Evolutionary conservation across 2,329 filamentous ascomycete species (phyloP).

Genomic region (Aspergillus alliaceus): DNA sequence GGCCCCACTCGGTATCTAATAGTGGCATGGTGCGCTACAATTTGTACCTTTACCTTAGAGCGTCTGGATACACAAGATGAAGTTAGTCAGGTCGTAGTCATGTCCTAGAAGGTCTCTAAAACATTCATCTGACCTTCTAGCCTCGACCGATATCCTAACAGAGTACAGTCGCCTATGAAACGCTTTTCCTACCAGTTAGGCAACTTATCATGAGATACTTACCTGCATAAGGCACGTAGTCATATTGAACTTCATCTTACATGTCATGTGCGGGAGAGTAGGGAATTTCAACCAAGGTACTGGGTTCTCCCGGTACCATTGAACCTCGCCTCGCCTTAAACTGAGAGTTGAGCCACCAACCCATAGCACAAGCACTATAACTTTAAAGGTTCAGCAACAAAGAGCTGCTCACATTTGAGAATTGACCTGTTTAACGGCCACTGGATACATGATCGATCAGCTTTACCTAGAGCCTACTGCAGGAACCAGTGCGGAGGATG

Average conservation of each 20-base stretch:
- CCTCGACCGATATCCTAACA: not conserved
- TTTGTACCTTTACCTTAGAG: slow-evolving; percentile 7
- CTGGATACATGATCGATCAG: slow-evolving; percentile 19
- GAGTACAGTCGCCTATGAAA: not conserved
- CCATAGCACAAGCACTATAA: not conserved
- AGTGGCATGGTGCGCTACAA: slow-evolving; percentile 16
- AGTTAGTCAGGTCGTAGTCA: not conserved
- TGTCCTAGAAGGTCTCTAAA: not conserved
- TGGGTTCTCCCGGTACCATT: not conserved
- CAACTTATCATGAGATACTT: not conserved
- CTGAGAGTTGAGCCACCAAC: slow-evolving; percentile 4
- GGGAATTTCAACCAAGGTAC: not conserved
- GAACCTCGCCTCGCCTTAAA: not conserved
- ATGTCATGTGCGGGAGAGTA: not conserved
- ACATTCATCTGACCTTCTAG: not conserved
- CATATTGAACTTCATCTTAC: not conserved
- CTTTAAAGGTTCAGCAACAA: not conserved
- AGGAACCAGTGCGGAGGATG: slow-evolving; percentile 35
- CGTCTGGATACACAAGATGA: not conserved
- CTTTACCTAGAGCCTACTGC: slow-evolving; percentile 34
- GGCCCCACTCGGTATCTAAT: slow-evolving; percentile 10
- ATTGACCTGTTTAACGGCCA: slow-evolving; percentile 22
- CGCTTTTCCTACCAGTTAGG: not conserved
- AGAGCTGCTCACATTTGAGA: slow-evolving; percentile 12
- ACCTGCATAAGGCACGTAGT: slow-evolving; percentile 4